phyloP scores from a whole-genome alignment of 2,329 filamentous ascomycete species.

The Chaetothyriales sp. region DNA sequence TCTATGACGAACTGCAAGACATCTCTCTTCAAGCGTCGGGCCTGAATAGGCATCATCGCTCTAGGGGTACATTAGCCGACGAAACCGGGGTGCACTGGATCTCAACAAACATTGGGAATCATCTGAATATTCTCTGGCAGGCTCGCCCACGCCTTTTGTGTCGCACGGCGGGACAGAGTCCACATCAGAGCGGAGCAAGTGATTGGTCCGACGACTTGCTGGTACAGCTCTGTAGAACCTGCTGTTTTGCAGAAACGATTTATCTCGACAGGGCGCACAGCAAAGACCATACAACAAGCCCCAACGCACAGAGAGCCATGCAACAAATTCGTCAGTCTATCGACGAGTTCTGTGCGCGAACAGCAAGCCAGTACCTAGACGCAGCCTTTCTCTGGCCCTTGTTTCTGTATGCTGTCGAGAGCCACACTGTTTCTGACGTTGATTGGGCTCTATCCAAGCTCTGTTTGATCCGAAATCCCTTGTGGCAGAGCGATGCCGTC shows the following conservation, averaged over 20 bases:
- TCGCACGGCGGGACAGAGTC: neutral
- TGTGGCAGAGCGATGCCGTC: slow-evolving; percentile 4
- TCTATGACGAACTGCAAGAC: slow-evolving; percentile 5
- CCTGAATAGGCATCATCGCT: slow-evolving; percentile 27
- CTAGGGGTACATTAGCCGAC: slow-evolving; percentile 25
- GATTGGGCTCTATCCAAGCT: slow-evolving; percentile 5
- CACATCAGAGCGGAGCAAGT: neutral
- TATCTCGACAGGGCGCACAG: slow-evolving; percentile 4
- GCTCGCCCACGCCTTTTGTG: slow-evolving; percentile 17
- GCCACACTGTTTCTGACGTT: slow-evolving; percentile 1
- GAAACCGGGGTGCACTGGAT: slow-evolving; percentile 28
- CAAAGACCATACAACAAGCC: neutral
- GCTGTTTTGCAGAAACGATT: slow-evolving; percentile 4
- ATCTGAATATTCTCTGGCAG: slow-evolving; percentile 25
- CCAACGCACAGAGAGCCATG: slow-evolving; percentile 3
- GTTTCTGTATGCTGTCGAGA: slow-evolving; percentile 6
- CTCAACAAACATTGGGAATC: slow-evolving; percentile 24
- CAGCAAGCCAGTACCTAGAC: neutral
- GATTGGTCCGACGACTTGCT: neutral
- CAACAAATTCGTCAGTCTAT: slow-evolving; percentile 3
- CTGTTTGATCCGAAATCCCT: neutral
- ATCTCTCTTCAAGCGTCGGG: slow-evolving; percentile 1
- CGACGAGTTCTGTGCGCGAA: slow-evolving; percentile 1
- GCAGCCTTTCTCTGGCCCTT: slow-evolving; percentile 5
- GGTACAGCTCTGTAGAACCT: slow-evolving; percentile 3